A percentile compares a stretch with the other conserved stretches of the same genome.
Conservation (phyloP, 768 basidiomycete species). For the Melanogaster broomeanus region DNA sequence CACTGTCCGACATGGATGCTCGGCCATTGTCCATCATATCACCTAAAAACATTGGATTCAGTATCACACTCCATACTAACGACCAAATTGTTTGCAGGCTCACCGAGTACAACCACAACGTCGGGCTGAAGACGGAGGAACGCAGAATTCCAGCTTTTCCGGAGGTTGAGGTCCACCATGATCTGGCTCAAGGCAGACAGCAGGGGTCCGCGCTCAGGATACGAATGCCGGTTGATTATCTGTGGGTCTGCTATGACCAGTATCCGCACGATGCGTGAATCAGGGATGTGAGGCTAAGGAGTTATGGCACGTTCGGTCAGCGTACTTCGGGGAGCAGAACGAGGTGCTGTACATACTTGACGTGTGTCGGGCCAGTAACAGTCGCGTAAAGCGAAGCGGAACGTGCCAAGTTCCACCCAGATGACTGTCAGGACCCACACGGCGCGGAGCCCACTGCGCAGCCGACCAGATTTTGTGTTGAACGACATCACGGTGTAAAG, state of each 20-base stretch:
- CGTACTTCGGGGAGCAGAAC: not conserved
- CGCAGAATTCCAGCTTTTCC: conserved; percentile 81
- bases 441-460: conserved; percentile 44
- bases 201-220: conserved; percentile 57
- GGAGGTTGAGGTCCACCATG: conserved; percentile 78
- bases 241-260: conserved; percentile 91
- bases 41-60: conserved; percentile 12
- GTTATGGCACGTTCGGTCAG: not conserved
- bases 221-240: conserved; percentile 74
- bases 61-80: not conserved
- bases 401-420: conserved; percentile 71
- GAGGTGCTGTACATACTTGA: conserved; percentile 28
- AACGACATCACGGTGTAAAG: conserved; percentile 6
- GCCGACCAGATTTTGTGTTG: not conserved
- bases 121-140: conserved; percentile 58
- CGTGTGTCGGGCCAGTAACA: conserved; percentile 65
- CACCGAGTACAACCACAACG: conserved; percentile 76
- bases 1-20: conserved; percentile 55
- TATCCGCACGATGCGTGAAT: conserved; percentile 31
- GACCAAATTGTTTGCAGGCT: not conserved
- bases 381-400: conserved; percentile 43
- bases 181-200: conserved; percentile 61
- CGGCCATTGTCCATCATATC: conserved; percentile 93
- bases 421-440: conserved; percentile 64
- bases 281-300: conserved; percentile 17